phyloP scores from a whole-genome alignment of 306 rosid species.

The Heteromeles arbutifolia region DNA sequence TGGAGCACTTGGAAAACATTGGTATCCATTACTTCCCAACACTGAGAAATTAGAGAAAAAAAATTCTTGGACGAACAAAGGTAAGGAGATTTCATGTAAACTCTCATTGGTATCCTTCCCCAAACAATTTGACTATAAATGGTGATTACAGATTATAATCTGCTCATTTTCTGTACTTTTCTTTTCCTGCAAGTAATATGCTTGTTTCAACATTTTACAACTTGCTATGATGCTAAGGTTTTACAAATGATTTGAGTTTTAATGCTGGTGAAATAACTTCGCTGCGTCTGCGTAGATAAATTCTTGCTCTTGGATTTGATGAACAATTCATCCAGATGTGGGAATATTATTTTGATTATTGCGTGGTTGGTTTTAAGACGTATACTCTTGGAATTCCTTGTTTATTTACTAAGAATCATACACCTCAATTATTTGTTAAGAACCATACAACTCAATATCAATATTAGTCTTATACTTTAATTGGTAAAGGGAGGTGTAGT shows the following conservation, averaged over 20 bases:
- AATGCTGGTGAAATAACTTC: not conserved
- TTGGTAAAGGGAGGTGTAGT: too few species aligned
- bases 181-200: not conserved
- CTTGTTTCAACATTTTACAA: too few species aligned
- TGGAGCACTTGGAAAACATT: slow-evolving; percentile 68
- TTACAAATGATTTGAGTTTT: not conserved
- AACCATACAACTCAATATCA: too few species aligned
- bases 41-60: slow-evolving; percentile 71
- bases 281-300: slow-evolving; percentile 29
- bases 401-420: too few species aligned
- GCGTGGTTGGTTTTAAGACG: slow-evolving; percentile 79
- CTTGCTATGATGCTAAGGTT: too few species aligned
- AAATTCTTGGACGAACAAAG: slow-evolving; percentile 57
- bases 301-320: slow-evolving; percentile 51
- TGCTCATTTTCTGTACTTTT: not conserved
- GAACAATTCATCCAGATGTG: too few species aligned
- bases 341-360: slow-evolving; percentile 79
- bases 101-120: too few species aligned
- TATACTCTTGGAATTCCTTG: slow-evolving; percentile 58
- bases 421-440: too few species aligned
- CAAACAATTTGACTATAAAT: too few species aligned
- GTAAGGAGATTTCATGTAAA: slow-evolving; percentile 19
- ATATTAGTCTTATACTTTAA: too few species aligned
- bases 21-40: slow-evolving; percentile 89
- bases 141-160: too few species aligned